Conservation (phyloP, 345 rosid genomes). For the Sonneratia alba region DNA sequence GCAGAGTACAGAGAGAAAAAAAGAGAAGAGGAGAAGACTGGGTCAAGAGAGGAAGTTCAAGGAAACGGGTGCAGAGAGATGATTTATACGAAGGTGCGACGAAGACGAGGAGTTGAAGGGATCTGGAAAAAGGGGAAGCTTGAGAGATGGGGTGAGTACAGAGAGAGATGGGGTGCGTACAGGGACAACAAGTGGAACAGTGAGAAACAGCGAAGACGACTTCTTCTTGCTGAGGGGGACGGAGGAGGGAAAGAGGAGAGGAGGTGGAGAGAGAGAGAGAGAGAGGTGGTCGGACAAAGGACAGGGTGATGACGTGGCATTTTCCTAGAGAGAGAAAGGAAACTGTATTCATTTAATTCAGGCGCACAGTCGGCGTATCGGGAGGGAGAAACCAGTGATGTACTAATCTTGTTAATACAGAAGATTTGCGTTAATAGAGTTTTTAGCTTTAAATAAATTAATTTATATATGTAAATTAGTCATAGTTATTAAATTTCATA, state of each 20-base stretch:
- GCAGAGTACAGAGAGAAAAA: not conserved
- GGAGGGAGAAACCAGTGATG: too few relatives aligned
- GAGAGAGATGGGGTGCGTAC: not conserved
- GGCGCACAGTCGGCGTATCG: too few relatives aligned
- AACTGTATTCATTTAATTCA: not conserved
- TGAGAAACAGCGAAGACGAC: slow-evolving; percentile 12
- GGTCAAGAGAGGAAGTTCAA: slow-evolving; percentile 1
- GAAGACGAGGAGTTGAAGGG: not conserved
- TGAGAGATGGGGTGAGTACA: not conserved
- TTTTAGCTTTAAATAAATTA: too few relatives aligned
- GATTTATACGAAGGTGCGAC: slow-evolving; percentile 6
- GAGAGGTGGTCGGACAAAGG: slow-evolving; percentile 3
- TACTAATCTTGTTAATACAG: not conserved
- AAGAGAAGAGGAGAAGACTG: not conserved
- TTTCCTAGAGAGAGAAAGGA: not conserved
- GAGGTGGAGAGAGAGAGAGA: too few relatives aligned
- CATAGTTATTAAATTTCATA: too few relatives aligned
- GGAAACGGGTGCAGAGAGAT: not conserved
- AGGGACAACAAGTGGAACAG: slow-evolving; percentile 6
- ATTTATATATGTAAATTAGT: too few relatives aligned
- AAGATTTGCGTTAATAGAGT: too few relatives aligned
- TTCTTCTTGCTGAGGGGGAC: slow-evolving; percentile 3
- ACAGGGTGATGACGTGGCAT: slow-evolving; percentile 9
- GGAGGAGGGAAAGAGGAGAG: not conserved
- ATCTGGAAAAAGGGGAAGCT: not conserved